Base-by-base conservation (phyloP, 805 yeast genomes). In the Wickerhamomyces strasburgensis region DNA sequence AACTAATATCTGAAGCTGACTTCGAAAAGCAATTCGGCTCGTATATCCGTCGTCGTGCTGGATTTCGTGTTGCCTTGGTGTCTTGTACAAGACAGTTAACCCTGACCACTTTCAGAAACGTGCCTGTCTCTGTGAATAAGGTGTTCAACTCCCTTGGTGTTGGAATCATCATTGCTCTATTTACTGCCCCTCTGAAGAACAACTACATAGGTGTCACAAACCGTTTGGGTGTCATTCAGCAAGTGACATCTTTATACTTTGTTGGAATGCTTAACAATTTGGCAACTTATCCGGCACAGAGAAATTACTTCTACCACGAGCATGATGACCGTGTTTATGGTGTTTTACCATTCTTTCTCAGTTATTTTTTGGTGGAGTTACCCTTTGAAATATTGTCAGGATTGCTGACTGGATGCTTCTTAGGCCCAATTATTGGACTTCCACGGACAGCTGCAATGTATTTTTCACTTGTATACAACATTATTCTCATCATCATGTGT, bases 201-300 rank as follows among this genome's bases (percentile, higher is more conserved):
- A 51, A 57, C 27, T 64, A 57, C 33, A 52, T 57, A 5, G 80
- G 90, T 29, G 68, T 84, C 23, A 71, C 70, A 43, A 74, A 85
- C 54, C 64, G 95, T 44, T 61, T 87, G 14, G 96, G 96, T 5
- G 60, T 85, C 27, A 68, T 83, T 3, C 96, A 87, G 56, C 85
- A 84, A 49, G 68, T 80, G 2, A 66, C 80, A 6, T 77, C 88
- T 10, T 56, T 87, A 28, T 87, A 82, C 52, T 87, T 80, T 54
- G 78, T 80, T 33, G 96, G 96, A 0, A 78, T 86, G 77, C 65
- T 87, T 29, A 84, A 81, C 49, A 86, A 85, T 54, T 63, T 87
- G 47, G 74, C 88, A 2, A 67, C 83, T 4, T 87, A 81, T 54
- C 95, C 95, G 1, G 54, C 62, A 13, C 93, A 86, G 49, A 64